These are phyloP conservation scores for Penicillium herquei DNA, from an alignment of 495 filamentous ascomycete genomes.

Conservation along the genomic window DNA sequence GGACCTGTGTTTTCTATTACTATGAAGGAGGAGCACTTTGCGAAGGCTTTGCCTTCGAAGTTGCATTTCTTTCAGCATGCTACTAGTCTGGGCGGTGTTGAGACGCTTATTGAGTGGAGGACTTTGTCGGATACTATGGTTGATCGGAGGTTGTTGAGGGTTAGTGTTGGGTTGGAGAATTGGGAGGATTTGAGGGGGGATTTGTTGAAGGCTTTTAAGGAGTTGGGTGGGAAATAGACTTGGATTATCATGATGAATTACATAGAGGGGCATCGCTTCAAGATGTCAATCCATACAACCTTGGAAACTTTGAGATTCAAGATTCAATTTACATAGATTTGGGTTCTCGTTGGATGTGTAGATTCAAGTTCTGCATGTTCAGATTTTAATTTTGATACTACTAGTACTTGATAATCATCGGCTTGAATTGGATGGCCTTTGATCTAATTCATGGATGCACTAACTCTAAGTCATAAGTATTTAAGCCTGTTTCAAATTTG, in stretches of 20 bases:
- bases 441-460: no score
- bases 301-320: background rate
- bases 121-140: slow-evolving; percentile 77
- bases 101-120: slow-evolving; percentile 73
- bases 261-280: no score
- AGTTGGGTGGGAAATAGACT: slow-evolving; percentile 10
- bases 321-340: no score
- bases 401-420: no score
- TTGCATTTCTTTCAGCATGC: slow-evolving; percentile 88
- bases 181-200: slow-evolving; percentile 84
- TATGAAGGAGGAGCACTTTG: slow-evolving; percentile 58
- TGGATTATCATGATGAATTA: background rate
- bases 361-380: no score
- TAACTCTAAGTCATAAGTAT: no score
- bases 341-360: no score
- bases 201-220: slow-evolving; percentile 62
- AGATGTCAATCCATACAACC: no score
- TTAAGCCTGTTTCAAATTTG: no score
- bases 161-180: slow-evolving; percentile 84
- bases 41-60: slow-evolving; percentile 70
- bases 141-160: slow-evolving; percentile 69
- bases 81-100: slow-evolving; percentile 88
- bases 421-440: no score
- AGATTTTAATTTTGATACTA: no score
- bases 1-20: slow-evolving; percentile 82